Evolutionary conservation across 1,139 yeast genomes (phyloP), one percentile per base, ranked within the genome.

Genomic region (Wickerhamiella pararugosa): DNA sequence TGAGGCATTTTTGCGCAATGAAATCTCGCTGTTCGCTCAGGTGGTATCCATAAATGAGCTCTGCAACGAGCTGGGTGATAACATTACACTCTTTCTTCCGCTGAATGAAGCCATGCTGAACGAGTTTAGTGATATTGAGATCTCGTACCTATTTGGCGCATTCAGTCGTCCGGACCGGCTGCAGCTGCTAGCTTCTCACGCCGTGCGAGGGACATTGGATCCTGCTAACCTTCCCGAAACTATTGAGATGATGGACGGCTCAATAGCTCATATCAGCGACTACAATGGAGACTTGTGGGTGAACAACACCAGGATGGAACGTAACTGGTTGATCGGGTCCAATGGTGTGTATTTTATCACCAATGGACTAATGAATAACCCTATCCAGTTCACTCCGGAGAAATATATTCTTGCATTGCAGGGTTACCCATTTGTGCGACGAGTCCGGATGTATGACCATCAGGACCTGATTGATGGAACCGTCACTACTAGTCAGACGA

Each of bases 351-450:
- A 79, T 0, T 90, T 86, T 55, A 55, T 74, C 4, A 76, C 79
- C 51, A 57, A 63, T 25, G 51, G 61, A 21, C 36, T 62, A 10
- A n/a, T 52, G 11, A 44, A 60, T 25, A 60, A 73, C 74, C 50
- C 65, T 8, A 41, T 65, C 6, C 59, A 61, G 0, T 73, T 82
- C 61, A 75, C 76, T n/a, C 80, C 87, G 0, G 69, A 79, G 49
- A 84, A 79, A 55, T 75, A 81, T 42, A 62, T 87, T 6, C 69
- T 72, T 51, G 95, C 94, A 0, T 60, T 86, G 45, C 76, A 75
- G 46, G 77, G 75, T 40, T 67, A 78, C 1, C 67, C 67, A 29
- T 77, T 83, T 57, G 92, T 81, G 3, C 69, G 71, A 25, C 95
- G 84, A 53, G 54, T 84, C 25, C 64, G 73, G 40, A 74, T 82